Percentiles rank a stretch among this genome's conserved stretches.
phyloP scores from a whole-genome alignment of 2,329 filamentous ascomycete species.

The Colletotrichum tamarilloi region DNA sequence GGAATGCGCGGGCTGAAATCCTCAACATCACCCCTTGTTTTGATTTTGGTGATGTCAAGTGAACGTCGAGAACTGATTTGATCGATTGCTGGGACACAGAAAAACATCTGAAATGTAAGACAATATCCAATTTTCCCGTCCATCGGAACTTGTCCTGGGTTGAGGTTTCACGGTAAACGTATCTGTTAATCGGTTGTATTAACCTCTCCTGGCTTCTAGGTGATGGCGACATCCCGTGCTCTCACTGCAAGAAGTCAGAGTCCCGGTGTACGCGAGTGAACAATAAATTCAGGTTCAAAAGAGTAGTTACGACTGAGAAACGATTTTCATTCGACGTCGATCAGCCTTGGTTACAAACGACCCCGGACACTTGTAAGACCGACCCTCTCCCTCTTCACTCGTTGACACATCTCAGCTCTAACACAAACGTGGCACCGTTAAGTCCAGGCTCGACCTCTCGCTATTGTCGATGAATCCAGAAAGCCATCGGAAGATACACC shows the following conservation, averaged over 20 bases:
- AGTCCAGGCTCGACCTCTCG: neutral
- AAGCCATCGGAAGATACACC: neutral
- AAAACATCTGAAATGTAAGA: slow-evolving; percentile 15
- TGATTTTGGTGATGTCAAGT: neutral
- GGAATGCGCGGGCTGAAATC: no score
- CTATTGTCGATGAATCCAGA: slow-evolving; percentile 1
- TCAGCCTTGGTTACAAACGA: slow-evolving; percentile 12
- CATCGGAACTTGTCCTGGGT: no score
- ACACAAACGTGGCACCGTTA: no score
- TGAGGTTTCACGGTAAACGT: no score
- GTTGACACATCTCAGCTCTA: no score
- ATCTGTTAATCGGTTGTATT: no score
- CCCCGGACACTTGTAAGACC: neutral
- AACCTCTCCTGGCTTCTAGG: neutral
- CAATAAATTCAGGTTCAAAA: slow-evolving; percentile 20
- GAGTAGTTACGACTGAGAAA: slow-evolving; percentile 2
- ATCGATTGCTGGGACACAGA: neutral
- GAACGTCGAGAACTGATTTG: neutral
- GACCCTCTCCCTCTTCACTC: neutral
- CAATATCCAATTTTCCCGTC: neutral
- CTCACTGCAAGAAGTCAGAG: slow-evolving; percentile 14
- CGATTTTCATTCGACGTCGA: slow-evolving; percentile 13
- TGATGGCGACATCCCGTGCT: slow-evolving; percentile 15
- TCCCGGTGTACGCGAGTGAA: slow-evolving; percentile 4
- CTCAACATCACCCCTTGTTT: no score